Base-by-base conservation (phyloP, 2,329 filamentous ascomycete genomes). In the Fonsecaea multimorphosa region DNA sequence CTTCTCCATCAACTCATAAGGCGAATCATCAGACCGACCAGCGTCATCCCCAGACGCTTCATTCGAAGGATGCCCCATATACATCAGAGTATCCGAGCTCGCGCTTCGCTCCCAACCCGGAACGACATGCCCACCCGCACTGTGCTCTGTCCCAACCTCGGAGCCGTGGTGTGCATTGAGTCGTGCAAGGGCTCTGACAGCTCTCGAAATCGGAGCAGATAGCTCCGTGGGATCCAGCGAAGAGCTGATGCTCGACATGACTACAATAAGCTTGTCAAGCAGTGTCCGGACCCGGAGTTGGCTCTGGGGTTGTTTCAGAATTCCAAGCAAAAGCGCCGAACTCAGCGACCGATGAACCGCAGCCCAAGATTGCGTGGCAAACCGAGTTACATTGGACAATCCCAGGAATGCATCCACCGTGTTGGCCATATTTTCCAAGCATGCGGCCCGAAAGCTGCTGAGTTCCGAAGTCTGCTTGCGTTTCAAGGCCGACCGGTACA, bases 401-500 rank as follows among this genome's bases (percentile, higher is more conserved):
- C 63, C 63, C 14, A 65, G 63, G n/a, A 60, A 65, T 12, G 63
- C 63, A 27, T 65, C 40, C 14, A 65, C 63, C 12, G 56, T 59
- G 32, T 65, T 58, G 34, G 63, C 56, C 24, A 65, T 51, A n/a
- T 56, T 58, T 7, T 55, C 63, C 36, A 65, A 38, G 27, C 63
- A 61, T 3, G 32, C 14, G 31, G 24, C 46, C 46, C 63, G 53
- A 14, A 56, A 52, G 29, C 34, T n/a, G 38, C 12, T 6, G 36
- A 54, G 40, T 19, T 56, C 60, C 32, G 44, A 52, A 51, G 79
- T 77, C 4, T 82, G 79, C 31, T 38, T 34, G n/a, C 56, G 46
- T 72, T 85, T 86, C 70, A 88, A 81, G 27, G 85, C 83, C 32
- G 85, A 85, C 44, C 86, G 81, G 72, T 84, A 87, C 49, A 88